Evolutionary conservation across 2,329 filamentous ascomycete genomes (phyloP).

Genomic region (Beauveria sp.): DNA sequence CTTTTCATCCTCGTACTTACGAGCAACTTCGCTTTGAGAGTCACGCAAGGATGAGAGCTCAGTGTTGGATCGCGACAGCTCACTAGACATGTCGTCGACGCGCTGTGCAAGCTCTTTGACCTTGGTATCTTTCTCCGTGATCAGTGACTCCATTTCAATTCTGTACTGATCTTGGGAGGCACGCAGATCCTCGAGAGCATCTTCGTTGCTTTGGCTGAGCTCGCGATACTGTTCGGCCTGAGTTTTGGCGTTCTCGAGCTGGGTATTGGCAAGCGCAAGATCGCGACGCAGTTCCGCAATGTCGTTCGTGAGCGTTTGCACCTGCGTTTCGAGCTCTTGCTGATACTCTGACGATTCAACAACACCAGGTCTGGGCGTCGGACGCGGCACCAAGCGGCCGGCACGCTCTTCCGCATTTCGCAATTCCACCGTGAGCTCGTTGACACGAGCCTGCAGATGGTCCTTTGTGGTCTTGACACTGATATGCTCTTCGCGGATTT

Average conservation of each 20-base stretch:
- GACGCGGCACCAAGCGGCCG: conserved; percentile 72
- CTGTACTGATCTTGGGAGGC: conserved; percentile 78
- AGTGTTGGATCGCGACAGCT: conserved; percentile 72
- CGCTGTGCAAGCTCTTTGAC: conserved; percentile 78
- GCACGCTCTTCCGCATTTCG: conserved; percentile 83
- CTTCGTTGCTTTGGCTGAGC: conserved; percentile 80
- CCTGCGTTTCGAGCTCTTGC: conserved; percentile 49
- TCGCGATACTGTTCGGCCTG: conserved; percentile 83
- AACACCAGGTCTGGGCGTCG: conserved; percentile 52
- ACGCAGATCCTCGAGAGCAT: conserved; percentile 72
- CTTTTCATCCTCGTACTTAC: conserved; percentile 75
- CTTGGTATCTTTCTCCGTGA: conserved; percentile 70
- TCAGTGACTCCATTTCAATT: conserved; percentile 71
- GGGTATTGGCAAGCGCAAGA: conserved; percentile 69
- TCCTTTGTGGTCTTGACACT: conserved; percentile 81
- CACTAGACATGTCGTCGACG: conserved; percentile 72
- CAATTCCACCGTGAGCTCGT: conserved; percentile 82
- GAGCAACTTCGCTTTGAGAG: conserved; percentile 66
- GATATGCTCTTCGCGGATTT: conserved; percentile 79
- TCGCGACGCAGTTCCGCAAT: conserved; percentile 81
- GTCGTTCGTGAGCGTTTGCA: conserved; percentile 76
- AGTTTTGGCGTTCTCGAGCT: conserved; percentile 72
- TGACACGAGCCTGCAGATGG: conserved; percentile 79
- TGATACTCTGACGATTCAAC: conserved; percentile 38
- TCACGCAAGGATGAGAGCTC: conserved; percentile 76